phyloP scores from a whole-genome alignment of 2,329 filamentous ascomycete species.

The Beauveria caledonica region DNA sequence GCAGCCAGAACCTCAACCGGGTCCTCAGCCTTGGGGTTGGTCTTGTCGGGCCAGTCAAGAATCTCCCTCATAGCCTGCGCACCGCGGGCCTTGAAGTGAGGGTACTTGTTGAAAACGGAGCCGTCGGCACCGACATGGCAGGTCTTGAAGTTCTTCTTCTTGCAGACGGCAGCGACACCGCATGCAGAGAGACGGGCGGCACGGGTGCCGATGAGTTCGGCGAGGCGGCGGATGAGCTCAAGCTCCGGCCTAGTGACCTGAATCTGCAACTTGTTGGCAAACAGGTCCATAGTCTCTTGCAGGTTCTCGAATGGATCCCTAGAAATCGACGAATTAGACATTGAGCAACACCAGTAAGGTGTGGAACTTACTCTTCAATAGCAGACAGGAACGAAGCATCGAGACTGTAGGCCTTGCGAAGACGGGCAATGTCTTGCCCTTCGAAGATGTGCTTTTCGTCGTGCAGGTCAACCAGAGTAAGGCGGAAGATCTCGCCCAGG shows the following conservation, averaged over 20 bases:
- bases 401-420: constrained; percentile 80
- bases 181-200: constrained; percentile 89
- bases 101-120: constrained; percentile 98
- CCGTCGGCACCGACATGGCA: constrained; percentile 97
- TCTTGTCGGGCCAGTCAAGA: constrained; percentile 78
- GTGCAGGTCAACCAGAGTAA: constrained; percentile 77
- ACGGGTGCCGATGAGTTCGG: constrained; percentile 90
- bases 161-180: constrained; percentile 91
- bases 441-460: constrained; percentile 74
- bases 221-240: constrained; percentile 78
- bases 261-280: constrained; percentile 68
- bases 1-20: constrained; percentile 81
- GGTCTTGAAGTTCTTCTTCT: constrained; percentile 81
- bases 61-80: constrained; percentile 89
- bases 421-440: constrained; percentile 67
- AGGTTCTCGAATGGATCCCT: constrained; percentile 94
- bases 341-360: neutral
- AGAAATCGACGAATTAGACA: constrained; percentile 14
- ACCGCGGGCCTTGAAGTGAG: constrained; percentile 90
- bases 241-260: constrained; percentile 67
- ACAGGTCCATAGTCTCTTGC: constrained; percentile 76
- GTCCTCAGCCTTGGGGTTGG: constrained; percentile 63
- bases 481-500: constrained; percentile 87
- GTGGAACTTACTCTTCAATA: constrained; percentile 69
- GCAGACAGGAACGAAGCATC: constrained; percentile 89